Evolutionary conservation across 1,284 basidiomycete genomes (phyloP), one percentile per base, ranked within the genome.

Genomic region (Inonotus obliquus): DNA sequence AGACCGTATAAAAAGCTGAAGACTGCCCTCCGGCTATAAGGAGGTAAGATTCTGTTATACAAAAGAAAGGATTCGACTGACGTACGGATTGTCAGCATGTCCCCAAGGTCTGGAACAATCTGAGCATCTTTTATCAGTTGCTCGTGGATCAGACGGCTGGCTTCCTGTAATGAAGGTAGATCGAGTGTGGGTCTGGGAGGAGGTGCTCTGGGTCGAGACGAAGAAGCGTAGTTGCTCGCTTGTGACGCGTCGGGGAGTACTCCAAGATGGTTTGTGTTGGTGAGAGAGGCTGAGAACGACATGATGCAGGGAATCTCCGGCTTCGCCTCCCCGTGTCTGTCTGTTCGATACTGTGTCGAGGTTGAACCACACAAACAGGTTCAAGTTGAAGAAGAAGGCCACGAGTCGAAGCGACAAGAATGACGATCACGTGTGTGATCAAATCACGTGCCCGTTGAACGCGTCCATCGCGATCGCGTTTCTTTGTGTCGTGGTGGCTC

Each of bases 1-100:
- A 89, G 48, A 91, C 76, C 62, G 83, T 91, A 71, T 94, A 95
- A 17, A 83, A 81, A 9, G 83, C 81, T 17, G 89, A 91, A n/a
- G 85, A 85, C 59, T 84, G 81, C 49, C 77, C 79, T 61, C 81
- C 81, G 45, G 83, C 86, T 87, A 62, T n/a, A 45, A 49, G 65
- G 66, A 52, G 64, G 51, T 47, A 47, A 32, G 27, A 27, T 17
- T 13, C 19, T 11, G 62, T 57, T 55, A 47, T 35, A 51, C 51
- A 44, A 17, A 11, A 17, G 39, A 61, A 23, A 39, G 38, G 17
- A 44, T 27, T 23, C 37, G 54, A 32, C 19, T 29, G 41, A 74
- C 81, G 62, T 73, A 87, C 86, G 76, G 59, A 80, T 78, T 13
- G 77, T 79, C 54, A 86, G 72, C 65, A 81, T 79, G 60, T 91